These are phyloP conservation scores for Zanthoxylum bungeanum DNA, from an alignment of 345 rosid species.

Conservation along the genomic window DNA sequence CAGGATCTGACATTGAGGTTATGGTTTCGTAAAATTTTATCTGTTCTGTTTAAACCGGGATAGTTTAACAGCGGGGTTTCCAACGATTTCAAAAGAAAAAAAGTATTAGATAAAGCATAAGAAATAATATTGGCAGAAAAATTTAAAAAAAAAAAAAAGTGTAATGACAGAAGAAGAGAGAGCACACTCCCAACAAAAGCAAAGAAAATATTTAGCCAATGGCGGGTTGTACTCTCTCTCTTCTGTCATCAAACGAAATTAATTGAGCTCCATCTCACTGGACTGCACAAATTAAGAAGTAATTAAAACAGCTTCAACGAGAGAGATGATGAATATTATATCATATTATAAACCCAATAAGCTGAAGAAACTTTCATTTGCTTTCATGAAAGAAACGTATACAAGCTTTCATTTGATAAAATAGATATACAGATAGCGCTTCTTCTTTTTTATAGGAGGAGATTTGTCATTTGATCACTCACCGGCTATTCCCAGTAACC, in stretches of 20 bases:
- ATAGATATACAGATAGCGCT: neutral
- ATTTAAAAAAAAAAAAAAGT: too few relatives aligned
- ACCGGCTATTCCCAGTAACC: slow-evolving; percentile 20
- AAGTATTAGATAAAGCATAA: too few relatives aligned
- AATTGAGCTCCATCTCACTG: too few relatives aligned
- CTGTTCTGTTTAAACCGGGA: too few relatives aligned
- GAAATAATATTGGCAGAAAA: too few relatives aligned
- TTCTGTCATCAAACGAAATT: slow-evolving; percentile 67
- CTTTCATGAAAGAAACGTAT: slow-evolving; percentile 7
- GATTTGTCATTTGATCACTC: neutral
- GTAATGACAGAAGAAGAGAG: slow-evolving; percentile 74
- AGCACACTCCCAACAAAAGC: slow-evolving; percentile 83
- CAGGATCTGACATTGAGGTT: too few relatives aligned
- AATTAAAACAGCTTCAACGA: neutral
- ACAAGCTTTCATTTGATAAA: neutral
- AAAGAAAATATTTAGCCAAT: slow-evolving; percentile 47
- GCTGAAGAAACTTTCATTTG: too few relatives aligned
- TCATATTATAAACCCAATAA: too few relatives aligned
- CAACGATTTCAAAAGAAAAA: too few relatives aligned
- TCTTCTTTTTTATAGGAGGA: too few relatives aligned
- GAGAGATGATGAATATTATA: neutral
- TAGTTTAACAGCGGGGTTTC: too few relatives aligned
- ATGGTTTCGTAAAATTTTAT: too few relatives aligned
- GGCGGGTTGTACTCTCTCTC: slow-evolving; percentile 91
- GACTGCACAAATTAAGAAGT: neutral